Evolutionary conservation across 2,329 filamentous ascomycete genomes (phyloP), one percentile per base, ranked within the genome.

Genomic region (Ceratocystis eucalypticola): DNA sequence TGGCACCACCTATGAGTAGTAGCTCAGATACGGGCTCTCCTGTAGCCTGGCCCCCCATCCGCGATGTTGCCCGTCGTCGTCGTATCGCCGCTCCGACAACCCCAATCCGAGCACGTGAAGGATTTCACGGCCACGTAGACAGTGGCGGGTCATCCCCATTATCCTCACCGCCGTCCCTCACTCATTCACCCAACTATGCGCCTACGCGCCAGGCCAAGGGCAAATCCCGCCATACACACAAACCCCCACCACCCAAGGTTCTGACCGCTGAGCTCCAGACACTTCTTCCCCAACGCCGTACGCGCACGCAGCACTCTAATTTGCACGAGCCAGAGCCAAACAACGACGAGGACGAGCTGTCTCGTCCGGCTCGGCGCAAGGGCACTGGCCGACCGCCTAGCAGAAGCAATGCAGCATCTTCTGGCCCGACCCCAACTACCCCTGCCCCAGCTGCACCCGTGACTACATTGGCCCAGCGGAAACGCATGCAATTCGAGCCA

Each of bases 161-260:
- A 10, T 87, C 85, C 1, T 87, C 84, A 1, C 85, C 84, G 0
- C 85, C 85, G 0, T 87, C 85, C 0, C 76, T 88, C 3, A 88
- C 84, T 3, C 84, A 87, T 71, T 88, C 85, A 0, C 85, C 85
- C 41, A 86, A 87, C 70, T 80, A 77, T 68, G 73, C 70, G 7
- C 71, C 74, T 0, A 69, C 70, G 17, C 70, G 74, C 28, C 59
- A 70, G 66, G 69, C 70, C 69, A 72, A 72, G 61, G 61, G n/a
- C 22, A 48, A 33, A 15, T 22, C 61, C 12, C 77, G 77, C 57
- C 72, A 71, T 6, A 76, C 74, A 3, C 74, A 76, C 3, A 75
- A 76, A 59, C 65, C 77, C 8, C 78, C 76, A 0, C 80, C 79
- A 3, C 69, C 72, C 12, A 78, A 80, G 65, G 68, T 82, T 4